These are phyloP conservation scores for Bremia lactucae DNA, from an alignment of 352 stramenopile genomes.

Conservation along the genomic window DNA sequence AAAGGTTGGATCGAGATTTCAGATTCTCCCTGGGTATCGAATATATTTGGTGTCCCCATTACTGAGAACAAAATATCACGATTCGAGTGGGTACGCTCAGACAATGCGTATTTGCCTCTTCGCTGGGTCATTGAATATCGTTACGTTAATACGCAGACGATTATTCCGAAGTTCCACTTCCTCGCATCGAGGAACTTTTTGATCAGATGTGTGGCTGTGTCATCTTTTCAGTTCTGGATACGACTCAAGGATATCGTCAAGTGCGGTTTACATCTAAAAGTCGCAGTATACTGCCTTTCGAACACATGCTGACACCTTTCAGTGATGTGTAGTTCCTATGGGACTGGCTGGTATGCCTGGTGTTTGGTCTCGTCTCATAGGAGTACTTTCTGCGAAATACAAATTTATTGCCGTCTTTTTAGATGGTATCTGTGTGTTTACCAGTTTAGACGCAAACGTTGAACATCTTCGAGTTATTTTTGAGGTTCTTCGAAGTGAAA, in stretches of 20 bases:
- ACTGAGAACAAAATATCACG: background rate
- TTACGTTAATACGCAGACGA: background rate
- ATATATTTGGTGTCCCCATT: background rate
- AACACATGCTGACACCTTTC: background rate
- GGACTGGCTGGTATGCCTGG: slow-evolving; percentile 4
- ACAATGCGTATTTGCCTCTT: background rate
- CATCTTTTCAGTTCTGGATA: background rate
- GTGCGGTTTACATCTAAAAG: background rate
- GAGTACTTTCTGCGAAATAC: background rate
- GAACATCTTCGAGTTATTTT: background rate
- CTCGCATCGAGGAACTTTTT: slow-evolving; percentile 2
- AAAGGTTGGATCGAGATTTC: background rate
- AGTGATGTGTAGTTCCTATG: slow-evolving; percentile 4
- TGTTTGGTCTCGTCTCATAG: slow-evolving; percentile 1
- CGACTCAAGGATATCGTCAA: slow-evolving; percentile 3
- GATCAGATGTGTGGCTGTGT: background rate
- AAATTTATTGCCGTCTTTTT: slow-evolving; percentile 3
- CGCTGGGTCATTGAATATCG: background rate
- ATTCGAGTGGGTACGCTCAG: background rate
- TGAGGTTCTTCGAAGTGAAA: background rate
- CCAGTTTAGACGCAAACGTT: slow-evolving; percentile 1
- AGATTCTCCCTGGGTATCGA: background rate
- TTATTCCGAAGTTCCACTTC: background rate
- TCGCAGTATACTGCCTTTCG: slow-evolving; percentile 2
- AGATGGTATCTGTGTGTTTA: slow-evolving; percentile 4